A percentile compares a stretch with the other conserved stretches of the same genome.
These are phyloP conservation scores for Penicillium egyptiacum DNA, from an alignment of 495 filamentous ascomycete genomes.

Conservation along the genomic window DNA sequence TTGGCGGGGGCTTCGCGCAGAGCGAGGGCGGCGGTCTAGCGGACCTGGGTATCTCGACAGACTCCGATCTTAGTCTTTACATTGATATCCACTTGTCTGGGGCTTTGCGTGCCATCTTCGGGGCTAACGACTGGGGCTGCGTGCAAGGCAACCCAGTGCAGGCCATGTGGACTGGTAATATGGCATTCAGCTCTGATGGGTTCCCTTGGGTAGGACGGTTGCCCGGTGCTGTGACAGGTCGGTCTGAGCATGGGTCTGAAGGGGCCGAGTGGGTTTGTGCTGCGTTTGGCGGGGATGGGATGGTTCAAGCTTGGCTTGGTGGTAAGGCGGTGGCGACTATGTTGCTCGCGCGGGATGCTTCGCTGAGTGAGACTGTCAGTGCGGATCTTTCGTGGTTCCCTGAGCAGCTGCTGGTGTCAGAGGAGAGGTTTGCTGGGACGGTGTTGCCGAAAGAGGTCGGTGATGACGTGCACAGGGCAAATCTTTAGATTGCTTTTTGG, in stretches of 20 bases:
- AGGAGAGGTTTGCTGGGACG: slow-evolving; percentile 33
- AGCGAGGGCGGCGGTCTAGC: slow-evolving; percentile 51
- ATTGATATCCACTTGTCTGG: slow-evolving; percentile 37
- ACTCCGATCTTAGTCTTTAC: slow-evolving; percentile 34
- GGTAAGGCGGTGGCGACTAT: slow-evolving; percentile 66
- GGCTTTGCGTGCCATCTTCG: slow-evolving; percentile 30
- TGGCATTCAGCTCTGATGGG: slow-evolving; percentile 72
- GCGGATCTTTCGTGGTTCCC: slow-evolving; percentile 43
- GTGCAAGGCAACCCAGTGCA: slow-evolving; percentile 48
- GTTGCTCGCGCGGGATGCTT: slow-evolving; percentile 47
- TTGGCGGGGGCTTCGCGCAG: slow-evolving; percentile 59
- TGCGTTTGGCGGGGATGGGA: slow-evolving; percentile 75
- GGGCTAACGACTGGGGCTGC: slow-evolving; percentile 34
- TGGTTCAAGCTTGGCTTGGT: slow-evolving; percentile 72
- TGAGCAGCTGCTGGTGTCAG: slow-evolving; percentile 45
- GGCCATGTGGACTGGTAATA: slow-evolving; percentile 77
- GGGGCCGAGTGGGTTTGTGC: slow-evolving; percentile 57
- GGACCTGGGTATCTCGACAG: slow-evolving; percentile 35
- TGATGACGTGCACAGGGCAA: slow-evolving; percentile 10
- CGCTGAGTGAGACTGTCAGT: slow-evolving; percentile 22
- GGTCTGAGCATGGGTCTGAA: slow-evolving; percentile 19
- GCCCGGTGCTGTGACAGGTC: slow-evolving; percentile 45
- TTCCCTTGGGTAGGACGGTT: slow-evolving; percentile 73
- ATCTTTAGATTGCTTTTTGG: slow-evolving; percentile 10
- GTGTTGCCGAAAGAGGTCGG: slow-evolving; percentile 21